These are phyloP conservation scores for Hericium rajendrae DNA, from an alignment of 768 basidiomycete species.

Conservation along the genomic window DNA sequence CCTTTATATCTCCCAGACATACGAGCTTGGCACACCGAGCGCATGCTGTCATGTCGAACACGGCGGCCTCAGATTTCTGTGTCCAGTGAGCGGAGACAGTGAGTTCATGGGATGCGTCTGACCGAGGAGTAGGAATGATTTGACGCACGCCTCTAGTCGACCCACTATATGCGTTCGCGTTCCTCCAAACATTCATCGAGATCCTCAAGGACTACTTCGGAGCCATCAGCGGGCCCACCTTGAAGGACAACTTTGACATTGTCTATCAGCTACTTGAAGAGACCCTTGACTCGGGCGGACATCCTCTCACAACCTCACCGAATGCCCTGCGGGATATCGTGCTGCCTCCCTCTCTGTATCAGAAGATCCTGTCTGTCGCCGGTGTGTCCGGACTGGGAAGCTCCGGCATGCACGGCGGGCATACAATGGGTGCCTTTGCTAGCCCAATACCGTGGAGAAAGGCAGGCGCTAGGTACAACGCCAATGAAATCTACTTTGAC, in stretches of 20 bases:
- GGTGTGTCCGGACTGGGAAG: constrained; percentile 36
- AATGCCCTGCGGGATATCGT: constrained; percentile 91
- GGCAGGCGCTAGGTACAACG: constrained; percentile 69
- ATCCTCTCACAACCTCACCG: constrained; percentile 84
- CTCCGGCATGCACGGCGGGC: constrained; percentile 19
- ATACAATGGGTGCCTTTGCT: constrained; percentile 46
- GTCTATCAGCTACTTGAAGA: constrained; percentile 97
- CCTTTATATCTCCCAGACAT: constrained; percentile 45
- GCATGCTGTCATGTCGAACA: constrained; percentile 78
- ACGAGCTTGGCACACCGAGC: constrained; percentile 40
- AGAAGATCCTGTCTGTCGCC: constrained; percentile 37
- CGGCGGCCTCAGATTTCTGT: constrained; percentile 69
- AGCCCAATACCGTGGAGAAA: constrained; percentile 94
- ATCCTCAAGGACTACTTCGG: constrained; percentile 85
- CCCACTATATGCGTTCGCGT: constrained; percentile 83
- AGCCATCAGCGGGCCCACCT: constrained; percentile 62
- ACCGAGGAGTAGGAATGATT: background rate
- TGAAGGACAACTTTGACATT: constrained; percentile 90
- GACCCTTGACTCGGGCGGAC: constrained; percentile 87
- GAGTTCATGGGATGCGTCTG: constrained; percentile 22
- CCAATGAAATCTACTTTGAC: constrained; percentile 92
- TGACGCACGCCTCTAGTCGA: constrained; percentile 45
- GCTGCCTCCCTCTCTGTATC: constrained; percentile 76
- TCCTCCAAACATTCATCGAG: constrained; percentile 76
- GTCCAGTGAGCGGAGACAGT: constrained; percentile 82